Base-by-base conservation (phyloP, 148 eudicot species). In the Talinum fruticosum region DNA sequence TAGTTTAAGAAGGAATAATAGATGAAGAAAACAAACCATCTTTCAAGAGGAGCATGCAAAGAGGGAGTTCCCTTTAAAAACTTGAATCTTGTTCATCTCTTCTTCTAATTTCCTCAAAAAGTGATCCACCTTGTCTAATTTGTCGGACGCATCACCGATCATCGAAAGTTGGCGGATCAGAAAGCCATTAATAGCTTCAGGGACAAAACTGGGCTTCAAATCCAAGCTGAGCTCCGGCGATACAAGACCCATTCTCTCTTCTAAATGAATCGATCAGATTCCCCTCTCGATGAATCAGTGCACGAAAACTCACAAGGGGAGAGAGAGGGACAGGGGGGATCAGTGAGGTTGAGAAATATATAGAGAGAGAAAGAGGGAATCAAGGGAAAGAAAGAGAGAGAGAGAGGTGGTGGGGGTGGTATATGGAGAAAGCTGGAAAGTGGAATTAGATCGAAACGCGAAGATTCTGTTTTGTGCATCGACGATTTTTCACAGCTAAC, bases 51-150 rank as follows among this genome's bases (percentile, higher is more conserved):
- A 85, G 81, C 90, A 87, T 84, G 86, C 76, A 86, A 47, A 91
- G 88, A 70, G 98, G 98, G 14, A 93, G 90, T 72, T 93, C 90
- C 36, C 90, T 84, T 88, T 83, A 36, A 93, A 93, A 44, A 87
- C 89, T 57, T 85, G 83, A 85, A 93, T 90, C 86, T 88, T 88
- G 32, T 72, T 79, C 79, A 84, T 71, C 81, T 93, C 98, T 14
- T 83, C 85, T 59, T 90, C 86, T 19, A 93, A 86, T 49, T 82
- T 77, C n/a, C 28, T 66, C 13, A 87, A 66, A 84, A 86, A 88
- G 30, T 82, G 84, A 64, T 93, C 87, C 7, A 88, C 51, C 78
- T 74, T 85, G 29, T 66, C 3, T 14, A 81, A 32, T 80, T 77
- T 89, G 66, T 87, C 86, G 0, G 87, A 76, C 4, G 66, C 76